phyloP scores from a whole-genome alignment of 768 basidiomycete species.

The Boletus sp. region DNA sequence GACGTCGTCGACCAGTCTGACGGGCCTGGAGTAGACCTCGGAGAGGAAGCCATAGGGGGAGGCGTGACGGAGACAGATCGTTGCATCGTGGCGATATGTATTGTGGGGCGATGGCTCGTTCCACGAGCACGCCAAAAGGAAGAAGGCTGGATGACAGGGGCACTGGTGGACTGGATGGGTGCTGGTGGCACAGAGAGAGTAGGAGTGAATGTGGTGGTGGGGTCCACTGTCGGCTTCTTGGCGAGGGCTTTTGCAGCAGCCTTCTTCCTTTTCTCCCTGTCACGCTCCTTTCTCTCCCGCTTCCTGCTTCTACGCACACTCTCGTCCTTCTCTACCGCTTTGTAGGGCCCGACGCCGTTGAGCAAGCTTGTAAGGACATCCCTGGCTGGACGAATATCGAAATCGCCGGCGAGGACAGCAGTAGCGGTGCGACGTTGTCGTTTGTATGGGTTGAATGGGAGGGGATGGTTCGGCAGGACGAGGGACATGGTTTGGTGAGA shows the following conservation, averaged over 20 bases:
- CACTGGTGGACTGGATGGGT: constrained; percentile 26
- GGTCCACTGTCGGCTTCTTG: constrained; percentile 26
- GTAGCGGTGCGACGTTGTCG: constrained; percentile 65
- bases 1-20: constrained; percentile 74
- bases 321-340: constrained; percentile 60
- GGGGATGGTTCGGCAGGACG: constrained; percentile 13
- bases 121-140: constrained; percentile 64
- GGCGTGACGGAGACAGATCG: constrained; percentile 76
- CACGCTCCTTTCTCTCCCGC: constrained; percentile 47
- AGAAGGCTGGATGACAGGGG: constrained; percentile 38
- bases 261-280: constrained; percentile 47
- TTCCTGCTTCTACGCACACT: constrained; percentile 54
- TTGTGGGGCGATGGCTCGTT: constrained; percentile 47
- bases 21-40: constrained; percentile 72
- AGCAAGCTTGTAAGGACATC: constrained; percentile 79
- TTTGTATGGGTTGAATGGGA: constrained; percentile 28
- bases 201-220: constrained; percentile 15
- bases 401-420: constrained; percentile 69
- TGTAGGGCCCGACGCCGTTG: constrained; percentile 71
- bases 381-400: constrained; percentile 63
- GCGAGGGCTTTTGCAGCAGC: constrained; percentile 37
- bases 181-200: constrained; percentile 14
- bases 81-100: constrained; percentile 68
- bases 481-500: constrained; percentile 21
- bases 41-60: constrained; percentile 63